Evolutionary conservation across 129 eudicot genomes (phyloP), one percentile per base, ranked within the genome.

Genomic region (Centrapalus pauciflorus): DNA sequence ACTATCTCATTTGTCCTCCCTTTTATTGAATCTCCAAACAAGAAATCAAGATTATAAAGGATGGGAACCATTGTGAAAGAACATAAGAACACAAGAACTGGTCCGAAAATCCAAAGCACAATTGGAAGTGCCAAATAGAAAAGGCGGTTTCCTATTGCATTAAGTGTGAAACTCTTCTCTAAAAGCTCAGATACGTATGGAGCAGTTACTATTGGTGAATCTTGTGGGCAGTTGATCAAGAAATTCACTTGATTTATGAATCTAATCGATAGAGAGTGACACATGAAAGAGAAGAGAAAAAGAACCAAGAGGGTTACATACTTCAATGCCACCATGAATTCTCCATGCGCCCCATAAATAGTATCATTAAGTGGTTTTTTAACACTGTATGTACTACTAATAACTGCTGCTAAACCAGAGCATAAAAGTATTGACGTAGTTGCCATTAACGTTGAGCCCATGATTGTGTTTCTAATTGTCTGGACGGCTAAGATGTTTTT

Each of bases 371-470:
- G 81, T 3, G 95, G 94, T 38, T 85, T 85, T 38, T 91, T 91
- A 25, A 91, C 85, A 78, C 94, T 91, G 71, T 91, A 91, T 1
- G 96, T 91, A 58, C 97, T 91, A 62, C 97, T 91, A 17, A 88
- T 75, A 17, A 91, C 82, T 1, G 96, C 97, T 2, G 97, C 97
- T 12, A 90, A 56, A 48, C 89, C 96, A 0, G 76, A 82, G 68
- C 90, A 81, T 17, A 90, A 82, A 37, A 87, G 85, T 72, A 90
- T 87, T 0, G 97, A 87, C 13, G 96, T 90, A 5, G 97, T 87
- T 49, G 97, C 97, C 94, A 90, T 82, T 30, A 90, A 58, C 7
- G 97, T 90, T 76, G 96, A 73, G 63, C 90, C 97, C 97, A 90
- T 90, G 50, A 90, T 90, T 8, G 87, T 73, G 83, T 90, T 90